Conservation (phyloP, 208 protist genomes). For the Acanthamoeba castellanii region DNA sequence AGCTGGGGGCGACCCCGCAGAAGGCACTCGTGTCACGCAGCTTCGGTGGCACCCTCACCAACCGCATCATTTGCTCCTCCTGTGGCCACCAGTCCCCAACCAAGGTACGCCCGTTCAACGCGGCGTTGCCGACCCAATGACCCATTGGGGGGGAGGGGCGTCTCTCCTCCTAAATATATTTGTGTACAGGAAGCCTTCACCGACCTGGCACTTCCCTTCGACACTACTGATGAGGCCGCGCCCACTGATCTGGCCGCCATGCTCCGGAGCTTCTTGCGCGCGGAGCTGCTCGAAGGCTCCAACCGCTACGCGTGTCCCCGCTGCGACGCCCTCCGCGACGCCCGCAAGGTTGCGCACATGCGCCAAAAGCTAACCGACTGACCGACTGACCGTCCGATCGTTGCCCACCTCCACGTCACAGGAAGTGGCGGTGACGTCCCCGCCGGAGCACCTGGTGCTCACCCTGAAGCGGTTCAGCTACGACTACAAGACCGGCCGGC, state of each 20-base stretch:
- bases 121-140: no score
- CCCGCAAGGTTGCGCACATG: no score
- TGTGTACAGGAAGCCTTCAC: background rate
- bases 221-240: background rate
- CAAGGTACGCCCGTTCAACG: background rate
- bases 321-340: background rate
- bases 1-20: background rate
- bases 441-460: slow-evolving; percentile 43
- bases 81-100: background rate
- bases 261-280: background rate
- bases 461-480: slow-evolving; percentile 38
- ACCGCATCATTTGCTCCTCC: background rate
- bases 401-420: no score
- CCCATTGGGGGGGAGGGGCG: no score
- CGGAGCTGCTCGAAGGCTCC: background rate
- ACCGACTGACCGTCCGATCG: no score
- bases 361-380: no score
- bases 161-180: no score
- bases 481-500: background rate
- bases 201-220: slow-evolving; percentile 38
- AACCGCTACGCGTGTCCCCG: slow-evolving; percentile 19
- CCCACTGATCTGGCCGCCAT: background rate
- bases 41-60: slow-evolving; percentile 30
- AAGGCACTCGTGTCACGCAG: background rate
- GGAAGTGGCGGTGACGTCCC: background rate